Evolutionary conservation across 108 stramenopile genomes (phyloP).

Genomic region (Mediolabrus comicus): DNA sequence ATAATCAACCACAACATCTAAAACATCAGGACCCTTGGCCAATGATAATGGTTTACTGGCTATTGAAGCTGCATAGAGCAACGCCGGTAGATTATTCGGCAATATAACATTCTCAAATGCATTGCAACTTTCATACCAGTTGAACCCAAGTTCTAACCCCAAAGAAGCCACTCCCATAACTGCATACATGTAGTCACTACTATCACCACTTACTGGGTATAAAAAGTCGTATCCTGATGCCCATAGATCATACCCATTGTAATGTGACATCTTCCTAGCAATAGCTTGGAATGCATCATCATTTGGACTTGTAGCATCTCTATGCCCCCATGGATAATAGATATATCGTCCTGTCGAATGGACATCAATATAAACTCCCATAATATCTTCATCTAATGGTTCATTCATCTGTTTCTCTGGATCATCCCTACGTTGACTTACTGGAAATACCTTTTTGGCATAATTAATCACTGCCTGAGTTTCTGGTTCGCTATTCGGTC

Average conservation of each 20-base stretch:
- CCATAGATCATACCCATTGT: slow-evolving; percentile 23
- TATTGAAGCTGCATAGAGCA: slow-evolving; percentile 45
- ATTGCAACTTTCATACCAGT: slow-evolving; percentile 50
- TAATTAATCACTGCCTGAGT: slow-evolving; percentile 47
- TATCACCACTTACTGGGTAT: slow-evolving; percentile 31
- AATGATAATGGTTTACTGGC: slow-evolving; percentile 43
- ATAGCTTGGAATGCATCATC: slow-evolving; percentile 23
- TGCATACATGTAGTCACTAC: slow-evolving; percentile 52
- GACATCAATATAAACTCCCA: slow-evolving; percentile 55
- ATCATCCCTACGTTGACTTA: slow-evolving; percentile 39
- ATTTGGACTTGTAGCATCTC: slow-evolving; percentile 25
- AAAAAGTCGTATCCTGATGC: slow-evolving; percentile 27
- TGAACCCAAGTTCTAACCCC: slow-evolving; percentile 52
- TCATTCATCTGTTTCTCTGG: slow-evolving; percentile 9
- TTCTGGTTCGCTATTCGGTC: slow-evolving; percentile 53
- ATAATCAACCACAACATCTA: slow-evolving; percentile 4
- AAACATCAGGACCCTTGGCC: slow-evolving; percentile 48
- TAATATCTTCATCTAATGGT: slow-evolving; percentile 25
- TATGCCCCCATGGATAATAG: slow-evolving; percentile 54
- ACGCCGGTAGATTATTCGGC: slow-evolving; percentile 26
- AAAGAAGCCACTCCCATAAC: slow-evolving; percentile 46
- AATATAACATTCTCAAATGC: slow-evolving; percentile 36
- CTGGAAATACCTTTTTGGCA: slow-evolving; percentile 40
- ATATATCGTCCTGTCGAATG: slow-evolving; percentile 46
- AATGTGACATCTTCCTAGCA: slow-evolving; percentile 34